Evolutionary conservation across 495 filamentous ascomycete genomes (phyloP).

Genomic region (Aspergillus mulundensis): DNA sequence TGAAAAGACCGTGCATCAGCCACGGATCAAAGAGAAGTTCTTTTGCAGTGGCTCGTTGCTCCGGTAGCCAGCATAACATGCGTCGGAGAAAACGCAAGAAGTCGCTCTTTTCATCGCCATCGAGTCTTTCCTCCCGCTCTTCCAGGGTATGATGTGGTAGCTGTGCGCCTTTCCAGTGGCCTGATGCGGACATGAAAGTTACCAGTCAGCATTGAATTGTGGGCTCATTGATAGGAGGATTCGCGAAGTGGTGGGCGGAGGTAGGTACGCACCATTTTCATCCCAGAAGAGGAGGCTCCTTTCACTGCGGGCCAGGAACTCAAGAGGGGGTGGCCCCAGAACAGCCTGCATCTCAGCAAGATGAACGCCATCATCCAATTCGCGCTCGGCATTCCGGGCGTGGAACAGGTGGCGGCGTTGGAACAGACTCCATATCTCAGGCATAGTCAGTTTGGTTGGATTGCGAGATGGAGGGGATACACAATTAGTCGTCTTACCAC

Average conservation of each 20-base stretch:
- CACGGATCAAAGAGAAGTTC: conserved; percentile 40
- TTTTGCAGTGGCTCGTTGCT: conserved; percentile 38
- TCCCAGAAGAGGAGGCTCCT: conserved; percentile 22
- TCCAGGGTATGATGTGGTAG: conserved; percentile 1
- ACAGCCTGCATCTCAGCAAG: conserved; percentile 38
- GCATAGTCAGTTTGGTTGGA: too few species aligned
- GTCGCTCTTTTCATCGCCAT: conserved; percentile 27
- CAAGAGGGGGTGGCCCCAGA: conserved; percentile 33
- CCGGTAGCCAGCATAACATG: conserved; percentile 43
- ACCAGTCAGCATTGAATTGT: too few species aligned
- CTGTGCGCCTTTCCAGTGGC: too few species aligned
- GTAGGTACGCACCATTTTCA: conserved; percentile 4
- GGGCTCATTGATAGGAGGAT: too few species aligned
- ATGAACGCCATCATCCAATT: conserved; percentile 36
- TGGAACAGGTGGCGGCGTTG: conserved; percentile 32
- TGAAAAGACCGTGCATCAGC: conserved; percentile 30
- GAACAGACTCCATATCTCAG: too few species aligned
- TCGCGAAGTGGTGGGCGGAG: neutral
- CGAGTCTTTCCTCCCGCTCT: conserved; percentile 14
- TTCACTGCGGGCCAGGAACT: conserved; percentile 30
- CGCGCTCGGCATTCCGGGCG: conserved; percentile 29
- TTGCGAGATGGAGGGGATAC: too few species aligned
- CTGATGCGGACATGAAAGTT: too few species aligned
- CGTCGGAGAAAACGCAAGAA: conserved; percentile 37
- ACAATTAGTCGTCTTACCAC: conserved; percentile 29